These are phyloP conservation scores for Thamnidium elegans DNA, from an alignment of 192 early-diverging fungal genomes.

Conservation along the genomic window DNA sequence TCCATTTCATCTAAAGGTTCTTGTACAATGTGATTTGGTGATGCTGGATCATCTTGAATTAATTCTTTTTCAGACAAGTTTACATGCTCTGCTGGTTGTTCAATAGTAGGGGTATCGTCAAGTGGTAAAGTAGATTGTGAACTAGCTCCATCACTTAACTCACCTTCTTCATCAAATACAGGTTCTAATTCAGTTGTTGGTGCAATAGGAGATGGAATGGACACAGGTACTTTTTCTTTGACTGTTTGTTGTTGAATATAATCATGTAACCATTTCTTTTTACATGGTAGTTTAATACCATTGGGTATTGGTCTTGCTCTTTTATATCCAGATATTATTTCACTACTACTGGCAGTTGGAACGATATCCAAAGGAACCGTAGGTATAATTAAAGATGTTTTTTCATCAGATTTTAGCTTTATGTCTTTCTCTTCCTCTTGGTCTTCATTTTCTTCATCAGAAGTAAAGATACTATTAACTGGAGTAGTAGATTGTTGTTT, in stretches of 20 bases:
- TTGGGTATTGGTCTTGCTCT: no score
- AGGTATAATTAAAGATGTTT: background rate
- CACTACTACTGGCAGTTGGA: no score
- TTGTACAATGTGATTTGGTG: no score
- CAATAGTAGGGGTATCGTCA: background rate
- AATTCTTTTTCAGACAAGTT: no score
- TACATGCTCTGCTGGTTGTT: no score
- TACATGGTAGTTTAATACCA: background rate
- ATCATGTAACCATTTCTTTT: constrained; percentile 9
- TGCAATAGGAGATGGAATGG: no score
- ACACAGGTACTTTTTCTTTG: no score
- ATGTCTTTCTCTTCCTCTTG: background rate
- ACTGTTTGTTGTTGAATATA: background rate
- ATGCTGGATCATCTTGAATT: no score
- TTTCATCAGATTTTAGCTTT: no score
- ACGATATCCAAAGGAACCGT: background rate
- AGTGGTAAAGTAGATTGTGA: background rate
- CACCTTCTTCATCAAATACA: background rate
- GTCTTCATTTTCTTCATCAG: background rate
- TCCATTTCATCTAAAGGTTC: no score
- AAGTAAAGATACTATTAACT: background rate
- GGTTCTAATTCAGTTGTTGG: no score
- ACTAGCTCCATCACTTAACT: background rate
- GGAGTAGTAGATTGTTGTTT: background rate
- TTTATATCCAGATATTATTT: no score